Base-by-base conservation (phyloP, 257 asterid species). In the Mitragyna speciosa region DNA sequence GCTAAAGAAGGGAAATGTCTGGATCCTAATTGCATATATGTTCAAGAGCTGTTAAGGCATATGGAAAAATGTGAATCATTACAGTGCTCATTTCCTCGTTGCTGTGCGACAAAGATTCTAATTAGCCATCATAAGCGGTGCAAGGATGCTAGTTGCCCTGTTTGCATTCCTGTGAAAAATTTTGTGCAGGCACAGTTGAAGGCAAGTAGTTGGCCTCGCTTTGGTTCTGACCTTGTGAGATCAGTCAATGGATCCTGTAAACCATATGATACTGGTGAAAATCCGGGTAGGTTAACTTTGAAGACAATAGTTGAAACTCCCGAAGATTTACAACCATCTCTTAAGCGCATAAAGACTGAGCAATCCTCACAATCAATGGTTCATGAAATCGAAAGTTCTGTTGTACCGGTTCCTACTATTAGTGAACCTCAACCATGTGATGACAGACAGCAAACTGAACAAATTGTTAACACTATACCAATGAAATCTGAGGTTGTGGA, bases 1-100 rank as follows among this genome's bases (percentile, higher is more conserved):
- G 87, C 86, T 81, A 91, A 93, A 71, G 97, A 86, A 86, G 98
- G 99, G 82, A 91, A 89, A 88, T 96, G 99, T 85, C 87, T 73
- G 5, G 97, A 90, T 39, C 75, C 85, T 68, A 49, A 86, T 83
- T 94, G 99, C 89, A 77, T 86, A 66, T 72, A 73, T 28, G 97
- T 76, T 76, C 99, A 96, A 84, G 86, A 85, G 84, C 89, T 96
- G 72, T 76, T 87, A 89, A 88, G 86, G 84, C 99, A 96, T 87
- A 87, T 89, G 78, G 89, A 88, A 76, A 36, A 78, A 68, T 96
- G 99, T 83, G 81, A 83, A 70, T 76, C 26, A 47, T 69, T 75
- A 67, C 87, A 82, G 83, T 96, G 99, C 69, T 22, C 72, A 28
- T 81, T 86, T 85, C 96, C 93, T 43, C 92, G 94, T 39, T 96